phyloP scores from a whole-genome alignment of 805 yeast species.

The Candida maesae region DNA sequence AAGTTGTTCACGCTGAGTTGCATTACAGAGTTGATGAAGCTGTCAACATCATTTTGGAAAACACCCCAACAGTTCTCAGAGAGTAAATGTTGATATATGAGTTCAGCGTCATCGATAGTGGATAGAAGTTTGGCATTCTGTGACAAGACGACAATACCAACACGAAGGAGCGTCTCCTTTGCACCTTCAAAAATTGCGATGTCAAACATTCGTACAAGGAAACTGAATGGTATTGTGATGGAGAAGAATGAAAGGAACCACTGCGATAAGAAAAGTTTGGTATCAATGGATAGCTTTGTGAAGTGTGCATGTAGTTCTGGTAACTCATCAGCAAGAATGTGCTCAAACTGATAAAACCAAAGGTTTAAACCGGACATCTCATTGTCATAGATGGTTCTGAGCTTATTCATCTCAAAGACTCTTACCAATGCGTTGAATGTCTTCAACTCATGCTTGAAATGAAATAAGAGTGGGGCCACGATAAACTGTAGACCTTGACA shows the following conservation, averaged over 20 bases:
- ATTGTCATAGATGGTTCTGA: slow-evolving; percentile 48
- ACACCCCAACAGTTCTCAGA: slow-evolving; percentile 40
- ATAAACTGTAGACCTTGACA: slow-evolving; percentile 65
- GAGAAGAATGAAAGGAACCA: slow-evolving; percentile 64
- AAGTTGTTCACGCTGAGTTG: slow-evolving; percentile 16
- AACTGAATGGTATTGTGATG: slow-evolving; percentile 54
- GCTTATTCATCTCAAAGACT: slow-evolving; percentile 55
- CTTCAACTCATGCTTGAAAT: slow-evolving; percentile 33
- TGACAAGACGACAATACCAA: slow-evolving; percentile 48
- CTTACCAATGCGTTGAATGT: slow-evolving; percentile 52
- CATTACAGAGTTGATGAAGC: slow-evolving; percentile 30
- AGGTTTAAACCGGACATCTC: slow-evolving; percentile 51
- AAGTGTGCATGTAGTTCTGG: slow-evolving; percentile 43
- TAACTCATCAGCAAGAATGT: slow-evolving; percentile 38
- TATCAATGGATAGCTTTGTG: slow-evolving; percentile 34
- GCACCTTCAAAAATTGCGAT: slow-evolving; percentile 48
- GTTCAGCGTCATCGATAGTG: slow-evolving; percentile 36
- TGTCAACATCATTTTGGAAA: slow-evolving; percentile 34
- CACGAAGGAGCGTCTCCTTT: slow-evolving; percentile 51
- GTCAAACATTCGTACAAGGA: slow-evolving; percentile 48
- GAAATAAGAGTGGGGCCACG: slow-evolving; percentile 53
- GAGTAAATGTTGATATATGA: slow-evolving; percentile 36
- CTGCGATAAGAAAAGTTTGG: slow-evolving; percentile 50
- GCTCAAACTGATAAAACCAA: slow-evolving; percentile 50
- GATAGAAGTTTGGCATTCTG: slow-evolving; percentile 40